A percentile compares a stretch with the other conserved stretches of the same genome.
phyloP scores from a whole-genome alignment of 371 early-diverging fungal species.

The Syncephalis plumigaleata region DNA sequence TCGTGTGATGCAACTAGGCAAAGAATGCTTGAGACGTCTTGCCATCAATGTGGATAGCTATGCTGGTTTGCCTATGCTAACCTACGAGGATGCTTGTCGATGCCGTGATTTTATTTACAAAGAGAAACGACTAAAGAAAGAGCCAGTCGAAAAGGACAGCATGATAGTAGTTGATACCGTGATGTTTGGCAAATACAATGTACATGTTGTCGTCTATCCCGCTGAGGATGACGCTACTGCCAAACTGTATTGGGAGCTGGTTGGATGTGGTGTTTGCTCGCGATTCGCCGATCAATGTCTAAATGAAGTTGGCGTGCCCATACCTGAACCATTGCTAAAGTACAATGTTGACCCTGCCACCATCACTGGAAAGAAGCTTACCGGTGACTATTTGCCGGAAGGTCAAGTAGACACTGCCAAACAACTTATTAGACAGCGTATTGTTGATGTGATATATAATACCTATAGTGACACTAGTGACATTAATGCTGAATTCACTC shows the following conservation, averaged over 20 bases:
- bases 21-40: background rate
- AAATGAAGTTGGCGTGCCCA: no score
- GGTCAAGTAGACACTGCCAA: conserved; percentile 55
- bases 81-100: conserved; percentile 39
- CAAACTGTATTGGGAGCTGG: conserved; percentile 88
- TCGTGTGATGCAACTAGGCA: background rate
- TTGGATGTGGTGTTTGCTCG: conserved; percentile 75
- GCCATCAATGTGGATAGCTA: background rate
- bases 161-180: background rate
- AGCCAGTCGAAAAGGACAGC: conserved; percentile 11
- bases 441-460: conserved; percentile 56
- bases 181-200: conserved; percentile 14
- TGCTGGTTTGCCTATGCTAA: conserved; percentile 18
- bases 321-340: no score
- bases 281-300: conserved; percentile 58
- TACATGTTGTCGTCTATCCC: conserved; percentile 62
- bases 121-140: conserved; percentile 6
- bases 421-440: conserved; percentile 46
- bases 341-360: conserved; percentile 16
- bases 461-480: conserved; percentile 7
- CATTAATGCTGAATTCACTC: conserved; percentile 4
- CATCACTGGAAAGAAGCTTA: conserved; percentile 71
- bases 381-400: conserved; percentile 68
- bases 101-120: conserved; percentile 46
- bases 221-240: conserved; percentile 42